Base-by-base conservation (phyloP, 805 yeast genomes). In the Hermanozyma aechmeae region DNA sequence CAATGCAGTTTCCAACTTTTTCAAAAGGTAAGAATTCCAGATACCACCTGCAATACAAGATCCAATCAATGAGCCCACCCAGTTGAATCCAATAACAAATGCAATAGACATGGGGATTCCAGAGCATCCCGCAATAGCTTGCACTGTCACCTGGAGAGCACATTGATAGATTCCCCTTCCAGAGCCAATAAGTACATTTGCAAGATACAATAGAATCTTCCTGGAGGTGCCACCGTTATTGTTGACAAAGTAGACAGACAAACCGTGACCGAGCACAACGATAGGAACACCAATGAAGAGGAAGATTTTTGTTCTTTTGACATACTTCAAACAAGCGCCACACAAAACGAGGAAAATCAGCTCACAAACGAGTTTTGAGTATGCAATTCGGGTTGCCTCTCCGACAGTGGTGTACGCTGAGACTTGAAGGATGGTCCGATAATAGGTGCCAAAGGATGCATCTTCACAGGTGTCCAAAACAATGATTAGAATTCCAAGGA, bases 71-170 rank as follows among this genome's bases (percentile, higher is more conserved):
- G 55, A 45, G 24, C 53, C 56, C 16, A 47, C 34, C 17, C 48
- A 42, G 24, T 31, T 34, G 39, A 47, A 50, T 2, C 46, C 46
- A 20, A 49, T 24, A 36, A 47, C 48, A 35, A 51, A 46, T 6
- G 54, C 50, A 10, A 53, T 50, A 4, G 53, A 45, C 49, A 50
- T 50, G 13, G 54, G 53, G 25, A 46, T 38, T 25, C 48, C 47
- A 10, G 38, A 38, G 23, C 34, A 36, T 22, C 53, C 53, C 6
- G 48, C 49, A 30, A 39, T 35, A 16, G 49, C 54, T 30, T 51
- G 56, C 14, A 50, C 34, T 10, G 31, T 42, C 10, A 48, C 53
- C 32, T 47, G 49, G 9, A 42, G 29, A 13, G 52, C 38, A 23
- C 43, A 29, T 25, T 31, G 40, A 32, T 41, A 50, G 21, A 45